phyloP scores from a whole-genome alignment of 768 basidiomycete genomes.

The Steccherinum ochraceum region DNA sequence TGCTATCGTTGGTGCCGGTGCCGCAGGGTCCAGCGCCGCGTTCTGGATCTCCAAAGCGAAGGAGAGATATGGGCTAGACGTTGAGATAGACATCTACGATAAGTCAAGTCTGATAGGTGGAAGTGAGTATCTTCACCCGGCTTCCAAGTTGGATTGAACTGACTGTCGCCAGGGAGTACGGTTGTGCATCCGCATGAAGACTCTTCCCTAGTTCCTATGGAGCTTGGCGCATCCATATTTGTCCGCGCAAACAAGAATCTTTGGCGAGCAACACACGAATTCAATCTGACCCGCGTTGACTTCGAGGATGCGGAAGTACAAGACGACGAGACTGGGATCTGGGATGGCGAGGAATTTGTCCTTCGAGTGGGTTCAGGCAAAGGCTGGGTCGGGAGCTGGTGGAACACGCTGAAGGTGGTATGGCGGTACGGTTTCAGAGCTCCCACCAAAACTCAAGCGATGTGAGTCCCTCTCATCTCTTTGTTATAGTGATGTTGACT shows the following conservation, averaged over 20 bases:
- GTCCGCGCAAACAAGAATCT: conserved; percentile 68
- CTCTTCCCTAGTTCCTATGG: conserved; percentile 52
- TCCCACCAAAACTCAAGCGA: conserved; percentile 47
- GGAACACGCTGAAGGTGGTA: conserved; percentile 66
- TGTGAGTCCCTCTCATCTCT: conserved; percentile 32
- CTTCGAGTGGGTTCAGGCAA: conserved; percentile 48
- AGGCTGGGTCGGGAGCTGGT: conserved; percentile 40
- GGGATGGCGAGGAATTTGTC: conserved; percentile 76
- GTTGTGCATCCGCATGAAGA: conserved; percentile 67
- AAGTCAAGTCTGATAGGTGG: conserved; percentile 73
- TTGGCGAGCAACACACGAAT: conserved; percentile 72
- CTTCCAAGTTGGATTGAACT: conserved; percentile 2
- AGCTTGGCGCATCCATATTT: conserved; percentile 88
- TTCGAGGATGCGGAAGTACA: conserved; percentile 39
- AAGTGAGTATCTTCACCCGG: conserved; percentile 45
- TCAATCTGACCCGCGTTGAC: conserved; percentile 54
- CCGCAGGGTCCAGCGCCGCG: conserved; percentile 78
- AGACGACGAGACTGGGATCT: conserved; percentile 55
- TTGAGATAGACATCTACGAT: conserved; percentile 85
- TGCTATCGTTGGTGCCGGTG: conserved; percentile 89
- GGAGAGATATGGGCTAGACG: conserved; percentile 57
- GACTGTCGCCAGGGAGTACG: conserved; percentile 55
- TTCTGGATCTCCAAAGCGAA: conserved; percentile 81
- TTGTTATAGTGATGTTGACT: background rate
- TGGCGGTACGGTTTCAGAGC: conserved; percentile 72